Base-by-base conservation (phyloP, 805 yeast species). In the Candida rishiriensis region DNA sequence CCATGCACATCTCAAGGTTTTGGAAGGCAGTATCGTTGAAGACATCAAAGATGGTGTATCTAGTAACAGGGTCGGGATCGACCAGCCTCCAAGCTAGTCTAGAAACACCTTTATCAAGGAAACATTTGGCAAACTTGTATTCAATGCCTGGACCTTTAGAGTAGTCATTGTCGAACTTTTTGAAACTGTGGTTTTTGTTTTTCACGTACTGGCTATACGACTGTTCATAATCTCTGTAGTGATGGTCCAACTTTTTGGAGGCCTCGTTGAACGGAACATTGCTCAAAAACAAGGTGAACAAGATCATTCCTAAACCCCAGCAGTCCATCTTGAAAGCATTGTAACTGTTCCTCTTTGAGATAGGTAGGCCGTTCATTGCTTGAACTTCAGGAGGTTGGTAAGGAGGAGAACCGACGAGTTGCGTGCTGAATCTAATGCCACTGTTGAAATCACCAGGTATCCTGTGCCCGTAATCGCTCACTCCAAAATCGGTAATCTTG, bases 401-500 rank as follows among this genome's bases (percentile, higher is more conserved):
- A 2, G 95, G 95, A 3, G 95, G 88, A 0, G 91, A 83, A 2
- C 95, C 95, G 43, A 86, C 89, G 60, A 78, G 76, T 5, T 81
- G 71, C 28, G 75, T 71, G 34, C 61, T 55, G 40, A 55, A 34
- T 39, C 66, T 71, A 17, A 76, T 45, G 5, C 68, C 68, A 12
- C 79, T 70, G 0, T 62, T 50, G 31, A 75, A 67, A 61, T 85
- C 81, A 9, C 78, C 76, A 0, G 79, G 79, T 18, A 64, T 70
- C 43, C 66, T 75, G 59, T 81, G 83, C 17, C 83, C 86, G 63
- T 78, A 82, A 43, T 79, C 85, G 37, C 86, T 78, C 50, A 91
- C 93, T 42, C 99, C 99, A 64, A 91, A 91, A 68, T 91, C 99
- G 1, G 97, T 96, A 52, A 91, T 73, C 31, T 93, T 83, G 47